These are phyloP conservation scores for Neurospora discreta DNA, from an alignment of 495 filamentous ascomycete genomes.

Conservation along the genomic window DNA sequence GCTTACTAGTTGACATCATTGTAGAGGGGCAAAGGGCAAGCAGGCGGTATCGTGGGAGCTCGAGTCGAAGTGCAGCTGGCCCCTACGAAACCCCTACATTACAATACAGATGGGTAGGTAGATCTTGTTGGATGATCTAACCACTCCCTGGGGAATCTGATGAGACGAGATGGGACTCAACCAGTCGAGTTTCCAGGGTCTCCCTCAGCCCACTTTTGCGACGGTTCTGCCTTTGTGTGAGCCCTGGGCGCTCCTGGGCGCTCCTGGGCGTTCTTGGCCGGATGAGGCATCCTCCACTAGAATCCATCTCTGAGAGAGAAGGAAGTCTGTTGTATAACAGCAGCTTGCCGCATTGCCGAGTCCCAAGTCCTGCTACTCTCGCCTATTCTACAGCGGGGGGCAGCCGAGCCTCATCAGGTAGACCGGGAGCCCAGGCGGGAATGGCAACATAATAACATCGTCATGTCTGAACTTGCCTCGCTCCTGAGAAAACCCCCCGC, in stretches of 20 bases:
- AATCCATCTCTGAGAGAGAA: background rate
- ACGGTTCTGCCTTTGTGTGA: background rate
- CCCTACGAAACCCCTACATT: too few species aligned
- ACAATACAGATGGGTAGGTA: too few species aligned
- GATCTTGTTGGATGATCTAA: too few species aligned
- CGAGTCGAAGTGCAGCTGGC: background rate
- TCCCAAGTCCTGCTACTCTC: background rate
- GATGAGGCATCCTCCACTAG: background rate
- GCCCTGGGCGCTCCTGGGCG: background rate
- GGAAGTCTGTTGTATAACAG: too few species aligned
- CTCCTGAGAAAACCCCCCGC: background rate
- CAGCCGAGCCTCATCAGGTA: background rate
- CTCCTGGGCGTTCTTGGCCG: background rate
- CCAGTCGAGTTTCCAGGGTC: background rate
- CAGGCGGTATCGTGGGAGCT: background rate
- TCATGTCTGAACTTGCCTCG: background rate
- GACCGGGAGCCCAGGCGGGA: background rate
- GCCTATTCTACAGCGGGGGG: background rate
- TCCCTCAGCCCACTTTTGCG: background rate
- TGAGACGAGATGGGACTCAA: too few species aligned
- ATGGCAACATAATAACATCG: background rate
- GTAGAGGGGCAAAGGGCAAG: background rate
- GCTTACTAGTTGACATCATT: background rate
- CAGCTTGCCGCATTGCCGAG: background rate
- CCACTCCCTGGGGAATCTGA: too few species aligned